These are phyloP conservation scores for Solanum gandarillasii DNA, from an alignment of 257 asterid species.

Conservation along the genomic window DNA sequence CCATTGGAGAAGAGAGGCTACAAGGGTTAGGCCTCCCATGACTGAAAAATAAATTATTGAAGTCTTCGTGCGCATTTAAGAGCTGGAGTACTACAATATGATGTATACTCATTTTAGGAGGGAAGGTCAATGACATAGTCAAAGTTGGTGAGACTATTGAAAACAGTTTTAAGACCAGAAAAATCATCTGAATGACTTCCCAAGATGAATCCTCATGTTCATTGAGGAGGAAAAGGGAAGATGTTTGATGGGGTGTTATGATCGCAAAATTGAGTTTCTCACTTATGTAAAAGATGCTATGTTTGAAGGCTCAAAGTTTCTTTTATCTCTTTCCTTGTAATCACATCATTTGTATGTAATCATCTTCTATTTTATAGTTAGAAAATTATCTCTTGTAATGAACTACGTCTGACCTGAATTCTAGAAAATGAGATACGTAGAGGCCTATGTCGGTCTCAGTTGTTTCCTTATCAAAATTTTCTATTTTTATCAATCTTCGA, in stretches of 20 bases:
- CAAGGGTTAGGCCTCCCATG: neutral
- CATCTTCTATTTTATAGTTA: too few relatives aligned
- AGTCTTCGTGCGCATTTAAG: neutral
- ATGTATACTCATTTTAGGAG: neutral
- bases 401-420: too few relatives aligned
- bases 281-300: too few relatives aligned
- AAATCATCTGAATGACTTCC: too few relatives aligned
- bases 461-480: too few relatives aligned
- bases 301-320: neutral
- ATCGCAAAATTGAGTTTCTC: too few relatives aligned
- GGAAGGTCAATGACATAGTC: neutral
- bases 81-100: neutral
- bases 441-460: too few relatives aligned
- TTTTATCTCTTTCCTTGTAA: neutral
- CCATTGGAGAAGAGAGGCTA: neutral
- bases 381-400: too few relatives aligned
- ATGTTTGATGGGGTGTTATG: too few relatives aligned
- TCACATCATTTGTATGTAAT: neutral
- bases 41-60: too few relatives aligned
- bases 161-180: neutral
- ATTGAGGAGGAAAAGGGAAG: neutral
- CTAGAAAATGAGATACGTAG: too few relatives aligned
- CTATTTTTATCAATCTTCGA: too few relatives aligned
- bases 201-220: neutral
- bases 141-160: neutral